These are phyloP conservation scores for Lentinula raphanica DNA, from an alignment of 768 basidiomycete genomes.

Conservation along the genomic window DNA sequence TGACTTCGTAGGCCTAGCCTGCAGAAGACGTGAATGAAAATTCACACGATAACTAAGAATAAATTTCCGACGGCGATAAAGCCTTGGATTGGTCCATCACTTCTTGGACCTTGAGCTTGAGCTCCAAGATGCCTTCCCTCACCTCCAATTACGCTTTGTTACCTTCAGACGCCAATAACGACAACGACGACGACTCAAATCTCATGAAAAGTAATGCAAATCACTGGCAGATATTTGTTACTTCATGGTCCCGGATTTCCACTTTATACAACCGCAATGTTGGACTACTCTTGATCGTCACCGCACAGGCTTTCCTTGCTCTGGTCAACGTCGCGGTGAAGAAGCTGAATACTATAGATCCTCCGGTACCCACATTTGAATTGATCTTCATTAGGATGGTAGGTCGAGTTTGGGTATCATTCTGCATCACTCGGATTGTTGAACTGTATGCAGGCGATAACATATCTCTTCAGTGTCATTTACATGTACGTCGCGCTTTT, in stretches of 20 bases:
- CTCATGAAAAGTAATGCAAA: not conserved
- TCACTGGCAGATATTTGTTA: not conserved
- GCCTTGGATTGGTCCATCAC: not conserved
- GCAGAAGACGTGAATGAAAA: too few relatives aligned
- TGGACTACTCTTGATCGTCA: constrained; percentile 56
- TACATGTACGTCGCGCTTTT: constrained; percentile 40
- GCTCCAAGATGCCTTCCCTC: not conserved
- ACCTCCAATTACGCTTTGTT: not conserved
- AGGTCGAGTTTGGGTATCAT: not conserved
- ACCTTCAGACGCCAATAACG: not conserved
- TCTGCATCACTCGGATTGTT: not conserved
- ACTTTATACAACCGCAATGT: constrained; percentile 1
- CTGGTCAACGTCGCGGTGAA: constrained; percentile 63
- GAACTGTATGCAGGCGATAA: constrained; percentile 35
- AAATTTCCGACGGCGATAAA: too few relatives aligned
- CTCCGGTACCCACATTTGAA: constrained; percentile 54
- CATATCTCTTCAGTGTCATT: constrained; percentile 42
- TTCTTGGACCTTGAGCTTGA: not conserved
- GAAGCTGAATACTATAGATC: constrained; percentile 49
- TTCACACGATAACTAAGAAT: not conserved
- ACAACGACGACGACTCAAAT: not conserved
- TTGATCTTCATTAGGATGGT: constrained; percentile 57
- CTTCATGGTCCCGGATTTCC: not conserved
- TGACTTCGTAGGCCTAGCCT: too few relatives aligned
- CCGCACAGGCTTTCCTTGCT: constrained; percentile 55